phyloP scores from a whole-genome alignment of 495 filamentous ascomycete species.

The Rostrohypoxylon terebratum region DNA sequence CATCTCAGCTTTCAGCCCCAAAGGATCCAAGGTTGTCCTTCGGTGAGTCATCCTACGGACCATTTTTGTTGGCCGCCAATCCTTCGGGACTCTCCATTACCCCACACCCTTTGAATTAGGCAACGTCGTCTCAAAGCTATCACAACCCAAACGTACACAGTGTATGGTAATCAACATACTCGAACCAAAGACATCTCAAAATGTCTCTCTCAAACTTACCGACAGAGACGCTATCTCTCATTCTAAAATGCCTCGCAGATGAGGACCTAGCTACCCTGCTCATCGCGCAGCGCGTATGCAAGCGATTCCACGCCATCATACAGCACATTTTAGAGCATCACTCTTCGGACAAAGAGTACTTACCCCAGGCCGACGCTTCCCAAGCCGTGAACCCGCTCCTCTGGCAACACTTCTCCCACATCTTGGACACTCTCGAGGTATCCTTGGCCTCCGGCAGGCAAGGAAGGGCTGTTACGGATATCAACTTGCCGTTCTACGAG shows the following conservation, averaged over 20 bases:
- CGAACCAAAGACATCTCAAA: background rate
- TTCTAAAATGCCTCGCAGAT: constrained; percentile 20
- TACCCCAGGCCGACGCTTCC: background rate
- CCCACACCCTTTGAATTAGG: background rate
- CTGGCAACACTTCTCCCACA: background rate
- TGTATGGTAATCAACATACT: no score
- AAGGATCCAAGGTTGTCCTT: background rate
- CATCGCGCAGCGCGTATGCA: constrained; percentile 24
- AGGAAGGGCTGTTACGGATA: background rate
- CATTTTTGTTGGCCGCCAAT: background rate
- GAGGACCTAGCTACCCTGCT: constrained; percentile 20
- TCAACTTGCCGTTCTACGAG: background rate
- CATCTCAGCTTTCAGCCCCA: background rate
- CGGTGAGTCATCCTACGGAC: background rate
- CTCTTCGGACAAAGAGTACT: background rate
- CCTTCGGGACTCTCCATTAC: background rate
- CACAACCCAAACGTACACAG: background rate
- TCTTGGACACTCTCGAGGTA: background rate
- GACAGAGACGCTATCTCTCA: constrained; percentile 6
- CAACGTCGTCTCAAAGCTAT: background rate
- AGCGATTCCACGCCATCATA: constrained; percentile 12
- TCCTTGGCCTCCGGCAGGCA: background rate
- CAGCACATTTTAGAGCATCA: constrained; percentile 11
- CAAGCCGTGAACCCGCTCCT: constrained; percentile 6
- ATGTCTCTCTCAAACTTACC: constrained; percentile 23